These are phyloP conservation scores for Paramecium primaurelia DNA, from an alignment of 73 alveolate species.

Conservation along the genomic window DNA sequence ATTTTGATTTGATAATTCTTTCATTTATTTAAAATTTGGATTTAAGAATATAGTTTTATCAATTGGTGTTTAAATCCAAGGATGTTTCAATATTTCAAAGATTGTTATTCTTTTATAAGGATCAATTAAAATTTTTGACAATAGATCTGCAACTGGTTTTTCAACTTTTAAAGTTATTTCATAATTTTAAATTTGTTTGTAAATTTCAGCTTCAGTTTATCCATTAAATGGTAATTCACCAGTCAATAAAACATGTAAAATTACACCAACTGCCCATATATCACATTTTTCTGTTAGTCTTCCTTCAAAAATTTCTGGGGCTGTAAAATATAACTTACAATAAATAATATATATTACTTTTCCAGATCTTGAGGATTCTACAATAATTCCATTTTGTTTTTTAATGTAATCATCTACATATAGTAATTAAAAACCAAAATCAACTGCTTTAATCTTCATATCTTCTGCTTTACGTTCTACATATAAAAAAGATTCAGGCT, in stretches of 20 bases:
- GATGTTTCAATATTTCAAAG: constrained; percentile 16
- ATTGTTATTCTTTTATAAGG: constrained; percentile 1
- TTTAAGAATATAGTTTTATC: background rate
- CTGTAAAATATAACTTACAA: constrained; percentile 63
- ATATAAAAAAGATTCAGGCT: constrained; percentile 56
- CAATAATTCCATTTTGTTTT: constrained; percentile 3
- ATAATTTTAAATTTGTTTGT: background rate
- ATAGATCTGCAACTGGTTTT: background rate
- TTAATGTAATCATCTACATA: constrained; percentile 40
- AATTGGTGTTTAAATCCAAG: background rate
- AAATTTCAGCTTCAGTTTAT: background rate
- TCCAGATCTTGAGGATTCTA: constrained; percentile 9
- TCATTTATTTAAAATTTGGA: background rate
- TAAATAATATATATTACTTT: background rate
- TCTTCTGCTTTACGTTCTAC: background rate
- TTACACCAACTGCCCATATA: constrained; percentile 47
- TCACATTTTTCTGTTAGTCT: constrained; percentile 48
- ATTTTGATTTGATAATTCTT: background rate
- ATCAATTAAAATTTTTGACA: background rate
- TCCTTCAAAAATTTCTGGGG: constrained; percentile 64
- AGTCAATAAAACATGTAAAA: constrained; percentile 17
- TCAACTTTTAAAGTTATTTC: constrained; percentile 9
- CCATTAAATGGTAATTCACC: constrained; percentile 40
- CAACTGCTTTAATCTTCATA: background rate
- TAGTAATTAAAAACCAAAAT: constrained; percentile 20